phyloP scores from a whole-genome alignment of 441 rosid species.

The Eruca vesicaria region DNA sequence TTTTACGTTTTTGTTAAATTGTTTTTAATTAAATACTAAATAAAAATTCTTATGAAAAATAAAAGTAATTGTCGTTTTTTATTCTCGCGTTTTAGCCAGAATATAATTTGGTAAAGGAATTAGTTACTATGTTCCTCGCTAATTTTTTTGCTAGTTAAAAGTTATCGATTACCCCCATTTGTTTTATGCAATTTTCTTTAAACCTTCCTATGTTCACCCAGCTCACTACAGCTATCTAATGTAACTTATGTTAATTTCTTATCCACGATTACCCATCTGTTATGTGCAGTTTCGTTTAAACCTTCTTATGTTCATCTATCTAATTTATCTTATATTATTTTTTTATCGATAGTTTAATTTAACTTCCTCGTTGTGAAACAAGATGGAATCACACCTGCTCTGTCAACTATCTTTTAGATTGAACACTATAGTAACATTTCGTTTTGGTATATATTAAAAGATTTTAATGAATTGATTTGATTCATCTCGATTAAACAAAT shows the following conservation, averaged over 20 bases:
- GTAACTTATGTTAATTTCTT: background rate
- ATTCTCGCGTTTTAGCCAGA: background rate
- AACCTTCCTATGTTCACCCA: background rate
- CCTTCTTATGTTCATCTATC: too few relatives aligned
- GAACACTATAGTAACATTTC: too few relatives aligned
- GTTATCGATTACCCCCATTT: background rate
- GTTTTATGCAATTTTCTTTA: background rate
- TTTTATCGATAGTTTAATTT: background rate
- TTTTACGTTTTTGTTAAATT: background rate
- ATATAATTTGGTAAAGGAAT: background rate
- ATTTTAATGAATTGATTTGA: background rate
- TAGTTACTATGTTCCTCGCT: background rate
- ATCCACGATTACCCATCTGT: background rate
- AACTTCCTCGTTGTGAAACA: background rate
- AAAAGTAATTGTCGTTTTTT: too few relatives aligned
- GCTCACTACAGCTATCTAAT: background rate
- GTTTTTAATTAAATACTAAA: too few relatives aligned
- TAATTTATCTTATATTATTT: too few relatives aligned
- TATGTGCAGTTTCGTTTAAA: too few relatives aligned
- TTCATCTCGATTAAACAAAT: too few relatives aligned
- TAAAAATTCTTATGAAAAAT: background rate
- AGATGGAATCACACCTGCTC: background rate
- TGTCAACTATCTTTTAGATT: background rate
- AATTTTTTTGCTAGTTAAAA: background rate
- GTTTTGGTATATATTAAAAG: too few relatives aligned